Evolutionary conservation across 2,329 filamentous ascomycete species (phyloP), one percentile per base, ranked within the genome.

Genomic region (Pestalotiopsis sp.): DNA sequence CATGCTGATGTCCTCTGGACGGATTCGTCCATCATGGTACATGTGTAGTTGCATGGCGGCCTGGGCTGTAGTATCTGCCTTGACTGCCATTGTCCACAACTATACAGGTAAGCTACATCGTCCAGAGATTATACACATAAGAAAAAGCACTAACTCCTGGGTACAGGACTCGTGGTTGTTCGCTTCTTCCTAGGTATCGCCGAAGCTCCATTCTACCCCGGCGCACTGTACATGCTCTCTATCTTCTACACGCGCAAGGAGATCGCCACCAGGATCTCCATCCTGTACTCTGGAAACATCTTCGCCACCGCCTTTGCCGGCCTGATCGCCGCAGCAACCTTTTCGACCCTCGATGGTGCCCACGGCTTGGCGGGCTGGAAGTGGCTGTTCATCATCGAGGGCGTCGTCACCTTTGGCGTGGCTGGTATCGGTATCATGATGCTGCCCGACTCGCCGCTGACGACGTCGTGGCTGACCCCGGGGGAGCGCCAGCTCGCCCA

Each of bases 231-330:
- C 68, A 80, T 86, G 27, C 77, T 87, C 3, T 83, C 82, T 5
- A 81, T 84, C 62, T 87, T 83, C 76, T 88, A 87, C 75, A 86
- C 84, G 2, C 78, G 83, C 60, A 82, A 84, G 73, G 80, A 82
- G 72, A 72, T 83, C 27, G 74, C 78, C 36, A 69, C 76, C 39
- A 75, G 81, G 67, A 79, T 82, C 62, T 78, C 80, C 5, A 78
- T 83, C 27, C 75, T 83, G n/a, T 83, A 83, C 66, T 76, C 80
- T 1, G 80, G 79, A 1, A 79, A 79, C 66, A 78, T 80, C 31
- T 71, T 81, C 20, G 77, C 80, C 17, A 78, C 77, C 3, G 77
- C 78, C 13, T 82, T 82, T 65, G 77, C 76, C 0, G 80, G 80
- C 17, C 73, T 83, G n/a, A 81, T 83, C 64, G 78, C 80, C 9